Evolutionary conservation across 371 early-diverging fungal genomes (phyloP).

Genomic region (Capillidium heterosporum): DNA sequence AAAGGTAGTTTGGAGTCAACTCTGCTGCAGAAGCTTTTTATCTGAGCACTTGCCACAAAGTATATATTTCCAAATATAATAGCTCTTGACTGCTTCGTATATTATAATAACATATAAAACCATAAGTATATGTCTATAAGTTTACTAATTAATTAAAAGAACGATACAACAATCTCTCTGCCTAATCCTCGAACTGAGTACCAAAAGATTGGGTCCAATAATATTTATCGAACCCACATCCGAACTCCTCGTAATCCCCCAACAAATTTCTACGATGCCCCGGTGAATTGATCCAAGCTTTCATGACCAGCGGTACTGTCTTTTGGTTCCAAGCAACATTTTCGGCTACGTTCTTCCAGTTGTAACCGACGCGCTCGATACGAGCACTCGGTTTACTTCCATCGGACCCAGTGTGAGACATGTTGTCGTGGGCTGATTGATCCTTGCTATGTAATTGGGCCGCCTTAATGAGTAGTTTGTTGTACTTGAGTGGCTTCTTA

Average conservation of each 20-base stretch:
- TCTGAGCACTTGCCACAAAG: too few relatives aligned
- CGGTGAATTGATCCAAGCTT: conserved; percentile 21
- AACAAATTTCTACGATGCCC: conserved; percentile 23
- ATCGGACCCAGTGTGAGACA: conserved; percentile 15
- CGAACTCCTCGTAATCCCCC: conserved; percentile 2
- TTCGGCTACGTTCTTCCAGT: conserved; percentile 15
- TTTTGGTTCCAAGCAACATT: conserved; percentile 18
- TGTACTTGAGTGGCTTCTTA: not conserved
- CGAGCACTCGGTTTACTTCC: conserved; percentile 11
- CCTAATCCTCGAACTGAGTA: not conserved
- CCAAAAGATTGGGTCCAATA: conserved; percentile 6
- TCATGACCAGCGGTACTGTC: conserved; percentile 11
- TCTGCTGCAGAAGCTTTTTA: too few relatives aligned
- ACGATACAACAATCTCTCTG: too few relatives aligned
- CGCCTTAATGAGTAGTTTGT: conserved; percentile 6
- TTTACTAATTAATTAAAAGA: too few relatives aligned
- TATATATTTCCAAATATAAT: too few relatives aligned
- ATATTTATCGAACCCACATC: not conserved
- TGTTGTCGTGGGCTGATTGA: conserved; percentile 10
- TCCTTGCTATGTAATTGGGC: conserved; percentile 17
- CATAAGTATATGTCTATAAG: too few relatives aligned
- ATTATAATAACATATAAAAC: too few relatives aligned
- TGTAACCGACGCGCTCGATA: conserved; percentile 6
- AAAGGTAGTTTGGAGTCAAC: too few relatives aligned
- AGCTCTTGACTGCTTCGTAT: too few relatives aligned